These are phyloP conservation scores for Tubosaeta sp. DNA, from an alignment of 768 basidiomycete genomes.

Conservation along the genomic window DNA sequence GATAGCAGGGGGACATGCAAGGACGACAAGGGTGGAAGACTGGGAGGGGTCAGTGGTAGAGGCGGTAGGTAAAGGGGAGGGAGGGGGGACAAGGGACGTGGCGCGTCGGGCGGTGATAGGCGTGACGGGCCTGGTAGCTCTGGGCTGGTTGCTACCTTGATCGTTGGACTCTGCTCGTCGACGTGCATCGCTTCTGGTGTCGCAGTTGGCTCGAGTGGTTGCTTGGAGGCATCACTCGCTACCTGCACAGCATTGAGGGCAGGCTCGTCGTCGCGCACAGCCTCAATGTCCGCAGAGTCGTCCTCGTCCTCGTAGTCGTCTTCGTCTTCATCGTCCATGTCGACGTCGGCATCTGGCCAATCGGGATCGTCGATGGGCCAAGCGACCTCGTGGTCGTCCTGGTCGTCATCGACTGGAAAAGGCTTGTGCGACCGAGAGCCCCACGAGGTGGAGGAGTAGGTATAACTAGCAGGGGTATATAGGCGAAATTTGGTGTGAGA, in stretches of 20 bases:
- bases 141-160: background rate
- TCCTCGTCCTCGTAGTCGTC: constrained; percentile 31
- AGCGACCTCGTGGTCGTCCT: constrained; percentile 13
- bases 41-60: constrained; percentile 3
- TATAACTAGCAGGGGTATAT: constrained; percentile 33
- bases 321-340: constrained; percentile 32
- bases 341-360: constrained; percentile 25
- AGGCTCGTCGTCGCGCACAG: constrained; percentile 14
- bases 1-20: constrained; percentile 30
- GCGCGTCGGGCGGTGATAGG: background rate
- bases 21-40: constrained; percentile 25
- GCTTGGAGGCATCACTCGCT: constrained; percentile 3
- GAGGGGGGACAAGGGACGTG: constrained; percentile 4
- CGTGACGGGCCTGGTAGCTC: background rate
- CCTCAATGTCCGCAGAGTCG: constrained; percentile 11
- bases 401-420: constrained; percentile 14
- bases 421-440: constrained; percentile 9
- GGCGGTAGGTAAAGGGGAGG: constrained; percentile 5
- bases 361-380: constrained; percentile 24
- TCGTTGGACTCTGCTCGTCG: background rate
- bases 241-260: constrained; percentile 12
- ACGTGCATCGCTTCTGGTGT: constrained; percentile 2
- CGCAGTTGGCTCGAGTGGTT: background rate
- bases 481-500: constrained; percentile 28
- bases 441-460: constrained; percentile 24